These are phyloP conservation scores for Puya raimondii DNA, from an alignment of 176 grass and related monocot genomes.

Conservation along the genomic window DNA sequence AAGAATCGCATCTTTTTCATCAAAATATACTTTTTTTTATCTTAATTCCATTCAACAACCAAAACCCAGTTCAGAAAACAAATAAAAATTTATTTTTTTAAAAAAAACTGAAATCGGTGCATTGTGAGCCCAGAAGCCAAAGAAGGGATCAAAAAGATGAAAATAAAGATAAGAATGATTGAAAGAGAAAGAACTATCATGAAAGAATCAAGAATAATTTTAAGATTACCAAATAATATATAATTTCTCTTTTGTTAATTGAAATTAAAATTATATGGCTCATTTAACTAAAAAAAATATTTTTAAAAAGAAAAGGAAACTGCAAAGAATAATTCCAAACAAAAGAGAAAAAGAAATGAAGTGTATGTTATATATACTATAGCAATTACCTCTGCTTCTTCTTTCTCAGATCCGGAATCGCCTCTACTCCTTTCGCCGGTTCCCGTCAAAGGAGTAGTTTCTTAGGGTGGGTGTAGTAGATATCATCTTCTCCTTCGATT, in stretches of 20 bases:
- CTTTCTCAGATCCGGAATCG: too few relatives aligned
- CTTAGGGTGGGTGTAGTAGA: conserved; percentile 94
- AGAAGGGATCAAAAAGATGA: neutral
- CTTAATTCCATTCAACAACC: neutral
- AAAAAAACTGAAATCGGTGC: conserved; percentile 14
- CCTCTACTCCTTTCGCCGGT: too few relatives aligned
- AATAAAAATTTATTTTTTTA: too few relatives aligned
- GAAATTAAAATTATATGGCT: too few relatives aligned
- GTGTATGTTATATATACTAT: neutral
- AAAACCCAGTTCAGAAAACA: neutral
- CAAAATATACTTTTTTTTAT: neutral
- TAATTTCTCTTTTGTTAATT: too few relatives aligned
- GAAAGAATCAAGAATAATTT: too few relatives aligned
- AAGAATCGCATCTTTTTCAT: neutral
- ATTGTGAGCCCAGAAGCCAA: conserved; percentile 14
- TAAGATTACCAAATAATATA: too few relatives aligned
- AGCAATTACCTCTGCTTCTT: conserved; percentile 48
- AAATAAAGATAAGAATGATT: conserved; percentile 11
- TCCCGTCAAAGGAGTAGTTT: too few relatives aligned
- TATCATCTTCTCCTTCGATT: conserved; percentile 87
- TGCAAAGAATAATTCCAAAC: neutral
- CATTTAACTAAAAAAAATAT: too few relatives aligned
- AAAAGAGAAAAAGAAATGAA: neutral
- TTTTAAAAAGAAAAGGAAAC: neutral
- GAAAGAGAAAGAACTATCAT: neutral